Base-by-base conservation (phyloP, 2,329 filamentous ascomycete genomes). In the Triangularia verruculosa region DNA sequence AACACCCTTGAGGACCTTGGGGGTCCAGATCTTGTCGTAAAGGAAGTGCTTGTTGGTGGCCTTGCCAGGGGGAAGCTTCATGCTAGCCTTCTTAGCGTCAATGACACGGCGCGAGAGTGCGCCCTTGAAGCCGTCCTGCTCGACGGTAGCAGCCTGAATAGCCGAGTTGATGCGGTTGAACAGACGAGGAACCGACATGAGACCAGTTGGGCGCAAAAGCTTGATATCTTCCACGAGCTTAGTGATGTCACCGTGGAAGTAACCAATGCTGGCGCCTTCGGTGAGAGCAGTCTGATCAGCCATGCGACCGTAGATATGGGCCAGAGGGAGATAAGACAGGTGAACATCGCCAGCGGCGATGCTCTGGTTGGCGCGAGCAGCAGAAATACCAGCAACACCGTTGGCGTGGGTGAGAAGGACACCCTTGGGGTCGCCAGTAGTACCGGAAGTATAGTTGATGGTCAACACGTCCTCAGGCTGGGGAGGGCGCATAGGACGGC, bases 181-280 rank as follows among this genome's bases (percentile, higher is more conserved):
- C 11, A 99, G 83, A 67, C 95, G 88, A 0, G 95, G 95, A 1
- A 99, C 95, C 15, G 92, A 96, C 70, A 90, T 87, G 76, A 99
- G 92, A 11, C 84, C 84, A 12, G 90, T 95, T 0, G 95, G 95
- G 64, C 88, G 86, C 62, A 99, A 82, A 43, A 92, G 76, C 80
- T 98, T 96, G 78, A 99, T 78, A 73, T 99, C 95, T 64, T 99
- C 95, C 0, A 96, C 88, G 17, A 99, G 81, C 67, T 91, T 90
- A 12, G 90, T 74, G 66, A 97, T 89, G 73, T 97, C 92, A 61
- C 95, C 95, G 70, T 95, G 92, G 84, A 97, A 99, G 77, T 94
- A 99, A 12, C 94, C 95, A 70, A 97, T 88, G 8, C 86, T 80
- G 32, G 86, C 86, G 61, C 92, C 93, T 59, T 86, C 83, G 71